These are phyloP conservation scores for Solanum hybrid DNA, from an alignment of 305 asterid genomes.

Conservation along the genomic window DNA sequence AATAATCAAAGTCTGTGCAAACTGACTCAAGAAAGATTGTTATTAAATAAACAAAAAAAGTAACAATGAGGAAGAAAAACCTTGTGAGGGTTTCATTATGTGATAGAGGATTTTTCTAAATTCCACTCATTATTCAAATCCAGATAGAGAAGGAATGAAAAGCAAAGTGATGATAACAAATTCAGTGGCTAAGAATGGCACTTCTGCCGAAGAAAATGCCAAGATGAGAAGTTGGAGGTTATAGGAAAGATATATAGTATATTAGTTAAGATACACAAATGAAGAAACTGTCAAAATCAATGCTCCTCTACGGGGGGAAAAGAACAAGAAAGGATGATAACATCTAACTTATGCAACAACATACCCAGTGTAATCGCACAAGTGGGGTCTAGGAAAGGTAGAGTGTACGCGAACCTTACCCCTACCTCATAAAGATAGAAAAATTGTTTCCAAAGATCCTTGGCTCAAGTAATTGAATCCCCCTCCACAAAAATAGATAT, in stretches of 20 bases:
- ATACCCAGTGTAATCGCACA: neutral
- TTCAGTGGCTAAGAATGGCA: neutral
- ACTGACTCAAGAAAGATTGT: neutral
- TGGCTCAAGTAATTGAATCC: neutral
- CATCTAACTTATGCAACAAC: neutral
- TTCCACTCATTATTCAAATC: neutral
- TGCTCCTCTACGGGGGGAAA: neutral
- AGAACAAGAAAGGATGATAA: neutral
- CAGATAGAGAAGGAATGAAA: neutral
- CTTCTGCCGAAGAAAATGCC: neutral
- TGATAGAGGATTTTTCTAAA: neutral
- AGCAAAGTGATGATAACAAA: neutral
- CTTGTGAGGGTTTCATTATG: neutral
- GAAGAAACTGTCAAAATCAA: neutral
- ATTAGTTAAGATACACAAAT: neutral
- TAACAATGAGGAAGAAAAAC: neutral
- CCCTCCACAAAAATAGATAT: neutral
- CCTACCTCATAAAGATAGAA: neutral
- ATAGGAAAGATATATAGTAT: neutral
- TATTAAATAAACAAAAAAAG: neutral
- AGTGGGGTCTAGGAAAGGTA: neutral
- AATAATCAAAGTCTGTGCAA: neutral
- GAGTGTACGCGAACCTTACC: neutral
- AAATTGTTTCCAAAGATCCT: neutral
- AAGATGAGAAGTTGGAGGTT: neutral